Evolutionary conservation across 2,329 filamentous ascomycete species (phyloP), one percentile per base, ranked within the genome.

Genomic region (Claviceps arundinis): DNA sequence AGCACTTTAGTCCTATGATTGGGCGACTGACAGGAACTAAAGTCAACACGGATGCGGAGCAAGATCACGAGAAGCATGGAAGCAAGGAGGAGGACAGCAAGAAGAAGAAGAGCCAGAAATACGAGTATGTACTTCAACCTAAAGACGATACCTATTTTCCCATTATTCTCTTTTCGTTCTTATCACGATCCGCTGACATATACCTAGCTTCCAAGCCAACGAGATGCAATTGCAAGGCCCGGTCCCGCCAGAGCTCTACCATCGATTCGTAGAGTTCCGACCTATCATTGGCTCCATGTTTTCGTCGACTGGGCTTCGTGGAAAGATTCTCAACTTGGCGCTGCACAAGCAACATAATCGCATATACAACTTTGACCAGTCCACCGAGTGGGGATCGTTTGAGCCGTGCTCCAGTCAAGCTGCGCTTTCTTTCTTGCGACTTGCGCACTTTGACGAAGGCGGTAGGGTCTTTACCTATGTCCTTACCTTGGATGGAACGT

Each of bases 241-340:
- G 0, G 84, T 93, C 0, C 90, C 91, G 0, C 72, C 80, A 2
- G 74, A 82, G 56, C 73, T 97, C 37, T 95, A 95, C 65, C 90
- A 96, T 65, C 85, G 89, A 58, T 97, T 86, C 62, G 90, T 96
- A 53, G 90, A 95, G 65, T 96, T 96, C 68, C 85, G 82, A 52
- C 89, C 90, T 26, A 88, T 95, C 62, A 86, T 97, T 51, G 87
- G 87, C 49, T 80, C 82, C 57, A 94, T 96, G 82, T 97, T 95
- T 68, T 85, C 82, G 1, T 80, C 81, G 9, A 79, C 80, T 30
- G 90, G 89, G 50, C 61, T 96, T 4, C 78, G 86, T 48, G 91
- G 91, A 17, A 83, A 81, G 56, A 75, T 96, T 46, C 72, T 96
- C 19, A 89, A 93, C 66, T 85, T 84, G 61, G 87, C 88, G 1